Evolutionary conservation across 441 rosid species (phyloP).

Genomic region (Bruguiera hainesii): DNA sequence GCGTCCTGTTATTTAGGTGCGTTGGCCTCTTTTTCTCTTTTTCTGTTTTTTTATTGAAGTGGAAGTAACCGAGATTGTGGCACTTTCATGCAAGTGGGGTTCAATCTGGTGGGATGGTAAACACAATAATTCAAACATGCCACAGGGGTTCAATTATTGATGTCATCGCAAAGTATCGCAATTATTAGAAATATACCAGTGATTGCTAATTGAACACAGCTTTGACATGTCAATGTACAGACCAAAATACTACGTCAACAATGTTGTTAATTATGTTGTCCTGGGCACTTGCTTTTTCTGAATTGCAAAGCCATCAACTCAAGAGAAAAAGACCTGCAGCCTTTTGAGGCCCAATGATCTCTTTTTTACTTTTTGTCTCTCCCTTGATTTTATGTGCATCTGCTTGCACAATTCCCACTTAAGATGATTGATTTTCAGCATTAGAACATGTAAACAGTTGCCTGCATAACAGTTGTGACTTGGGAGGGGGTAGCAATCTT

Average conservation of each 20-base stretch:
- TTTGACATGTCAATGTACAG: constrained; percentile 1
- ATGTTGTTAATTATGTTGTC: constrained; percentile 6
- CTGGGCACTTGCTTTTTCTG: constrained; percentile 16
- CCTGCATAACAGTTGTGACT: too few species aligned
- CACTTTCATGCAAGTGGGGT: constrained; percentile 27
- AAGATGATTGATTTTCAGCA: neutral
- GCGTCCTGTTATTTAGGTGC: too few species aligned
- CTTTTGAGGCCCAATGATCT: constrained; percentile 6
- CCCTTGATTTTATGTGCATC: neutral
- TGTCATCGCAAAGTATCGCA: constrained; percentile 21
- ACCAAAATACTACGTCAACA: neutral
- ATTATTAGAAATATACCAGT: constrained; percentile 9
- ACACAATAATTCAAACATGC: neutral
- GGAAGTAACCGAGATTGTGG: constrained; percentile 6
- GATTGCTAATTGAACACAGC: constrained; percentile 1
- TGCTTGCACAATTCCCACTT: neutral
- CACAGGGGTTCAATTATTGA: constrained; percentile 6
- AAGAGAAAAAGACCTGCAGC: constrained; percentile 16
- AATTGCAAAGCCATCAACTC: constrained; percentile 20
- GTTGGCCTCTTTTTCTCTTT: constrained; percentile 1
- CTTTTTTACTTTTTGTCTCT: constrained; percentile 6
- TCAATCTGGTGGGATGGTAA: constrained; percentile 12
- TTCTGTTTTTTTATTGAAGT: constrained; percentile 8
- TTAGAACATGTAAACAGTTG: too few species aligned
- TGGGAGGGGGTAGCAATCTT: too few species aligned